phyloP scores from a whole-genome alignment of 2,329 filamentous ascomycete species.

The Knufia fluminis region DNA sequence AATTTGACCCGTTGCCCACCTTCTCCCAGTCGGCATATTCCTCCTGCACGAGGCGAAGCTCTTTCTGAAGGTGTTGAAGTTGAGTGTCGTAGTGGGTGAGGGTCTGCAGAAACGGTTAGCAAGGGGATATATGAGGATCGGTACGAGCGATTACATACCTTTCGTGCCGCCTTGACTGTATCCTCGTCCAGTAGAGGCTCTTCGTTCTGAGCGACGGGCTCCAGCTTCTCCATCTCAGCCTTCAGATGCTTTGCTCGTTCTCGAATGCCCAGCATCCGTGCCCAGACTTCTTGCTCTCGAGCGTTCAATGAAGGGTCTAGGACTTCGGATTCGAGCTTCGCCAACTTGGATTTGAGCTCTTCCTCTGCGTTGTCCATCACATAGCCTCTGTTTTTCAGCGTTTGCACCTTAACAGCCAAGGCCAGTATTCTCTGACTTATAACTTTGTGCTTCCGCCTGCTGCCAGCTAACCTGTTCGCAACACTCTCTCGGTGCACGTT shows the following conservation, averaged over 20 bases:
- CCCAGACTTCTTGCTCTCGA: conserved; percentile 58
- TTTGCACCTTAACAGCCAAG: conserved; percentile 55
- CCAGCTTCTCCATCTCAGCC: conserved; percentile 46
- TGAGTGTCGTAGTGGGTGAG: conserved; percentile 43
- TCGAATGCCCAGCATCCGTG: conserved; percentile 53
- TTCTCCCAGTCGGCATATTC: conserved; percentile 51
- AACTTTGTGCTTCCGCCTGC: conserved; percentile 50
- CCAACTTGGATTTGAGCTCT: conserved; percentile 52
- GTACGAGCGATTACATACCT: too few relatives aligned
- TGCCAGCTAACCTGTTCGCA: conserved; percentile 49
- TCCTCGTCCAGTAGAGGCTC: conserved; percentile 46
- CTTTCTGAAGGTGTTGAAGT: conserved; percentile 51
- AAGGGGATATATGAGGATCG: too few relatives aligned
- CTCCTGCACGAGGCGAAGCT: conserved; percentile 49
- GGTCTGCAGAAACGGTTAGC: conserved; percentile 31
- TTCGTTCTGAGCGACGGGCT: conserved; percentile 30
- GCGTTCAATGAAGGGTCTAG: conserved; percentile 53
- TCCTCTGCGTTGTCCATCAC: conserved; percentile 57
- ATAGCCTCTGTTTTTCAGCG: conserved; percentile 54
- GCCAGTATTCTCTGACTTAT: conserved; percentile 52
- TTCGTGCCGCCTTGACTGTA: conserved; percentile 50
- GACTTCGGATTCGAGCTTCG: conserved; percentile 48
- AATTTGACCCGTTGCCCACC: conserved; percentile 16
- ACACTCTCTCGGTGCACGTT: conserved; percentile 53
- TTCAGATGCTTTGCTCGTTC: conserved; percentile 51